Base-by-base conservation (phyloP, 495 filamentous ascomycete species). In the Articulospora tetracladia region DNA sequence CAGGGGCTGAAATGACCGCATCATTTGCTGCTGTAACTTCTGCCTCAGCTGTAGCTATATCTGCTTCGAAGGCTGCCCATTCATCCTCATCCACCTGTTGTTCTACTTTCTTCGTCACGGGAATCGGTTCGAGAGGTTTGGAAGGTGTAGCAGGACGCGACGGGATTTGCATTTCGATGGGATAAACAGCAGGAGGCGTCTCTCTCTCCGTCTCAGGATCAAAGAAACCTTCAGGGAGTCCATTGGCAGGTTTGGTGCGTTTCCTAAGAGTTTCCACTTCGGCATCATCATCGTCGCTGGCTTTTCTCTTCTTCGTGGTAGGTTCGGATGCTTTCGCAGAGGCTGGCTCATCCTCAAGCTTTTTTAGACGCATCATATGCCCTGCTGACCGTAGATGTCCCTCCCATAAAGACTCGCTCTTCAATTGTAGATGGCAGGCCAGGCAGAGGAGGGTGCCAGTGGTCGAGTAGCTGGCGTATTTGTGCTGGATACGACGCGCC, bases 21-120 rank as follows among this genome's bases (percentile, higher is more conserved):
- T 77, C 73, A 2, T 73, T 49, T 6, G 62, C 67, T 0, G 65
- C 41, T 10, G 47, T 54, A 3, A 63, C 58, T 7, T 66, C 58
- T 53, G 57, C 52, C 19, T 68, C 58, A 41, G 81, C 81, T 22
- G 80, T 82, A 4, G 83, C 83, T 13, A 97, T 83, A 24, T 96
- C 93, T 17, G 91, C 88, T 72, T 96, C 90, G 68, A 96, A 96
- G 46, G 90, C 90, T 0, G 89, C 91, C 90, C 92, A 95, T 72
- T 93, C 90, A 53, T 88, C 86, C 66, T 97, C 92, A 69, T 93
- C 84, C 6, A 95, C 73, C 27, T 73, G 60, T 20, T 32, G 28
- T 41, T 60, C 61, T 0, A 53, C 52, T 20, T 53, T 13, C 46
- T 41, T 48, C 23, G 47, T 32, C 32, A 24, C 39, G 44, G 30